phyloP scores from a whole-genome alignment of 2,329 filamentous ascomycete genomes.

The Fusarium temperatum region DNA sequence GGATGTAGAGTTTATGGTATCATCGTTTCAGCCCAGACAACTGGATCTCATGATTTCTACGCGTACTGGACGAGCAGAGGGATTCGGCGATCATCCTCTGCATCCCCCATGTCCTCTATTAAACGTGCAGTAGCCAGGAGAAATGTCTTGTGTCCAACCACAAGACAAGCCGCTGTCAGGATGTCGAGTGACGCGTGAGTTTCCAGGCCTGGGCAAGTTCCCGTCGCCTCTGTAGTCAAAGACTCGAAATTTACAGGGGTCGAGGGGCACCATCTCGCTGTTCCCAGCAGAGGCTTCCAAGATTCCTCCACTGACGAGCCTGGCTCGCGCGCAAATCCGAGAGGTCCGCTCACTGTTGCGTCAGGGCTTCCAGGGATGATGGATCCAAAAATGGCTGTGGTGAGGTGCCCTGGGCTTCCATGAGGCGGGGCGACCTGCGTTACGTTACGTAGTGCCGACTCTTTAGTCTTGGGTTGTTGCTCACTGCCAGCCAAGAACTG shows the following conservation, averaged over 20 bases:
- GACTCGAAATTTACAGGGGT: conserved; percentile 25
- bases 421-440: conserved; percentile 27
- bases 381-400: conserved; percentile 21
- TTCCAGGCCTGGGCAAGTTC: conserved; percentile 15
- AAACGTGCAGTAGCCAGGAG: conserved; percentile 34
- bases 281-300: conserved; percentile 9
- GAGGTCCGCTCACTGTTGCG: conserved; percentile 29
- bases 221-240: not conserved
- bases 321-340: conserved; percentile 14
- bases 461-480: conserved; percentile 21
- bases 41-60: not conserved
- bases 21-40: conserved; percentile 20
- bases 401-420: not conserved
- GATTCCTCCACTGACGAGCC: conserved; percentile 16
- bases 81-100: conserved; percentile 4
- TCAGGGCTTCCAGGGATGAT: conserved; percentile 23
- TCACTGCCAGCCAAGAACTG: conserved; percentile 18
- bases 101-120: conserved; percentile 10
- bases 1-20: conserved; percentile 8
- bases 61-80: not conserved
- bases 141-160: conserved; percentile 6
- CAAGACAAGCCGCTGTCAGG: conserved; percentile 14
- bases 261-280: not conserved
- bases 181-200: conserved; percentile 19
- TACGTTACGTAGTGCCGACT: conserved; percentile 33